These are phyloP conservation scores for Kingdonia uniflora DNA, from an alignment of 164 flowering plant genomes.

Conservation along the genomic window DNA sequence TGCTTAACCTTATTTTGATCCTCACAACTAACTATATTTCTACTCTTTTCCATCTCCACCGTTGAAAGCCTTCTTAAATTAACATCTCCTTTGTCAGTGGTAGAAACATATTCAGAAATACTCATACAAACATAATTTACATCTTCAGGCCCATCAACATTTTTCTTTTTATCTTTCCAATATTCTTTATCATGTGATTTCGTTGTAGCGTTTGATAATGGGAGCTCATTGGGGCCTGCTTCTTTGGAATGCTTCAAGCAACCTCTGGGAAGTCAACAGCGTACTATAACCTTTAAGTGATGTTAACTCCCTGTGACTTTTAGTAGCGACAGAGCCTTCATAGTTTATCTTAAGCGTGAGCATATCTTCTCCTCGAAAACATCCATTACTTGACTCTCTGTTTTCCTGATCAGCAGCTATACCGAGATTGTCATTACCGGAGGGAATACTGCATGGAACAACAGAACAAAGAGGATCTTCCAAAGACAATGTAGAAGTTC, in stretches of 20 bases:
- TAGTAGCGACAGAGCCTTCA: conserved; percentile 14
- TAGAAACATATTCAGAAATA: conserved; percentile 20
- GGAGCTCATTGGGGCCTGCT: conserved; percentile 4
- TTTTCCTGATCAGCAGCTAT: conserved; percentile 12
- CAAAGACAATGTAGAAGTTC: conserved; percentile 33
- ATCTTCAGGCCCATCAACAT: conserved; percentile 13
- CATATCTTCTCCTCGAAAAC: conserved; percentile 12
- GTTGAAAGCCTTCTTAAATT: conserved; percentile 6
- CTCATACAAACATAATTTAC: too few species aligned
- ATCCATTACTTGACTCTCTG: conserved; percentile 12
- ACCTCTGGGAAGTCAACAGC: conserved; percentile 6
- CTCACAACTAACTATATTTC: neutral
- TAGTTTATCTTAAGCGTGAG: conserved; percentile 4
- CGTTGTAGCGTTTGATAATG: conserved; percentile 1
- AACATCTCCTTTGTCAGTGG: conserved; percentile 10
- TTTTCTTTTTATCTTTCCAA: conserved; percentile 9
- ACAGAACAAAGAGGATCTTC: conserved; percentile 82
- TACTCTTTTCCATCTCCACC: conserved; percentile 3
- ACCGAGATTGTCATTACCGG: conserved; percentile 18
- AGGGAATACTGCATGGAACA: conserved; percentile 73
- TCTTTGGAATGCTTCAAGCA: conserved; percentile 9
- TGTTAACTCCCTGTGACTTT: conserved; percentile 21
- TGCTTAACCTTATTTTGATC: conserved; percentile 8
- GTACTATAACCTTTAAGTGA: conserved; percentile 51
- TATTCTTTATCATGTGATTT: conserved; percentile 5